Evolutionary conservation across 129 eudicot species (phyloP).

Genomic region (Glebionis coronaria): DNA sequence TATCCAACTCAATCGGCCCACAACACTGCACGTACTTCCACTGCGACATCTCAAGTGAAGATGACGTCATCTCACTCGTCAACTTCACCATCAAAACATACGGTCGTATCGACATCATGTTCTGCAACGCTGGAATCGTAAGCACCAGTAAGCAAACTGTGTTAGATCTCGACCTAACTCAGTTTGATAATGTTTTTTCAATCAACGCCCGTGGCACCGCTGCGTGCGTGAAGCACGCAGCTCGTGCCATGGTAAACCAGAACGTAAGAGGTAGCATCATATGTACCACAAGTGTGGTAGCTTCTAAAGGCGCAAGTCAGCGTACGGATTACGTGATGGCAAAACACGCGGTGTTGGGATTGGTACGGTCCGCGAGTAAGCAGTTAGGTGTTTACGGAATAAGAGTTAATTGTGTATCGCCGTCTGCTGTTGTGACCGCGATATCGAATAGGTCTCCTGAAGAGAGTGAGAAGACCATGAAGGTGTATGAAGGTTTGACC

Average conservation of each 20-base stretch:
- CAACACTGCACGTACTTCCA: slow-evolving; percentile 29
- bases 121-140: slow-evolving; percentile 43
- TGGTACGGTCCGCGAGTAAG: slow-evolving; percentile 35
- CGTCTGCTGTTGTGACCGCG: slow-evolving; percentile 28
- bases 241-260: slow-evolving; percentile 29
- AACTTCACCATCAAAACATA: slow-evolving; percentile 24
- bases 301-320: slow-evolving; percentile 16
- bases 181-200: slow-evolving; percentile 21
- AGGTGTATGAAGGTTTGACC: slow-evolving; percentile 15
- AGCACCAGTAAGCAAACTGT: slow-evolving; percentile 21
- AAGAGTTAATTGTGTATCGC: slow-evolving; percentile 40
- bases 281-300: slow-evolving; percentile 30
- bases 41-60: slow-evolving; percentile 41
- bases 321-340: slow-evolving; percentile 35
- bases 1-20: slow-evolving; percentile 34
- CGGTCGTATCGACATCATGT: slow-evolving; percentile 48
- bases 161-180: slow-evolving; percentile 22
- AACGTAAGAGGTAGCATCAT: slow-evolving; percentile 27
- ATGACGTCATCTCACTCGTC: slow-evolving; percentile 28
- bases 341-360: slow-evolving; percentile 35
- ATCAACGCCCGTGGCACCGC: slow-evolving; percentile 32
- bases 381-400: slow-evolving; percentile 37
- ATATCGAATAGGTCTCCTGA: slow-evolving; percentile 21
- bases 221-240: slow-evolving; percentile 34
- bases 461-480: slow-evolving; percentile 17